These are phyloP conservation scores for Brasenia schreberi DNA, from an alignment of 164 flowering plant species.

Conservation along the genomic window DNA sequence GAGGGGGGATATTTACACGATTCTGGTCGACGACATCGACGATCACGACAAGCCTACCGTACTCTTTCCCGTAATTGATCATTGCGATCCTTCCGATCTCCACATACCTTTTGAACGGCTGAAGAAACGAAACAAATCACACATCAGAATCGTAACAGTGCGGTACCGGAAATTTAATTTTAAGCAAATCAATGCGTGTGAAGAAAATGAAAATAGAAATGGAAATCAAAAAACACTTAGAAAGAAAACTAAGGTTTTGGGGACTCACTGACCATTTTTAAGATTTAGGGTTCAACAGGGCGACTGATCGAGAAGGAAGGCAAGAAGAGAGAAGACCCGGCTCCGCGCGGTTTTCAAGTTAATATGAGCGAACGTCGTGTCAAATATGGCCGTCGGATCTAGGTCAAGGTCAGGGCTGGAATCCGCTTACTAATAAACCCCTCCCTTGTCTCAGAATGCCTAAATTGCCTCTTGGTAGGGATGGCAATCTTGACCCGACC, in stretches of 20 bases:
- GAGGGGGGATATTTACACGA: slow-evolving; percentile 22
- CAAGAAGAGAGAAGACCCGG: not conserved
- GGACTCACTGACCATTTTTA: not conserved
- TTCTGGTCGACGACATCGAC: slow-evolving; percentile 77
- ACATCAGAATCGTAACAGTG: not conserved
- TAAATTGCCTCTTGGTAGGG: no score
- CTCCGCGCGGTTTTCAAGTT: not conserved
- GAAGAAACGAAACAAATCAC: slow-evolving; percentile 2
- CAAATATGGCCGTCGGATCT: not conserved
- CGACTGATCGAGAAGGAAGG: not conserved
- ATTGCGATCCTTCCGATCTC: slow-evolving; percentile 74
- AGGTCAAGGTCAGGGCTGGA: not conserved
- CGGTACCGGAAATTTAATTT: not conserved
- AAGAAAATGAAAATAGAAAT: not conserved
- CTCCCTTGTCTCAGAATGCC: not conserved
- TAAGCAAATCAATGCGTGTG: not conserved
- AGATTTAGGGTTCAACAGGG: not conserved
- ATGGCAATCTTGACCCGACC: no score
- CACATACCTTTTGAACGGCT: slow-evolving; percentile 72
- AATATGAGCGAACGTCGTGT: no score
- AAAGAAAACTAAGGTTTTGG: not conserved
- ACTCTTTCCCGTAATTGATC: slow-evolving; percentile 64
- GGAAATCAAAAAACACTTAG: not conserved
- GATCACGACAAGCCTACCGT: slow-evolving; percentile 62
- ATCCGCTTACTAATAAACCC: not conserved